These are phyloP conservation scores for Crotalaria pallida DNA, from an alignment of 306 rosid genomes.

Conservation along the genomic window DNA sequence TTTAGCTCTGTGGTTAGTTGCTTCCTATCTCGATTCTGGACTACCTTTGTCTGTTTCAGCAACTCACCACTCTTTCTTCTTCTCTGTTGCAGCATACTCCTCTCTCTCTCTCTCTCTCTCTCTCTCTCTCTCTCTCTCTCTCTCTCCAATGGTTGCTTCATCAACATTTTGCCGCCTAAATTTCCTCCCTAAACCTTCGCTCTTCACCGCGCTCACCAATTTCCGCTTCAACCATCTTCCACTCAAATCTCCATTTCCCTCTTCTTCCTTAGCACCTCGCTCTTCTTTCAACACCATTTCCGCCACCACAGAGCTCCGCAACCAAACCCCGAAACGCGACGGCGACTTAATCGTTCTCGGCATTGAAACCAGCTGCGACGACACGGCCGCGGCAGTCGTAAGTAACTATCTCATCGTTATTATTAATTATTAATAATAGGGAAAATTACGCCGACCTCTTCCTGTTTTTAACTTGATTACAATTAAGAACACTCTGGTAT, in stretches of 20 bases:
- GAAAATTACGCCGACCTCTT: no score
- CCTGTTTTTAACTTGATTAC: no score
- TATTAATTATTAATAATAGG: no score
- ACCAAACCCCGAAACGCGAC: constrained; percentile 22
- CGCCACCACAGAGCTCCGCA: neutral
- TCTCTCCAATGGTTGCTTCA: constrained; percentile 43
- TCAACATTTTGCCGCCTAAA: constrained; percentile 64
- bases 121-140: neutral
- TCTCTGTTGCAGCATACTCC: no score
- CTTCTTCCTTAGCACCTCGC: neutral
- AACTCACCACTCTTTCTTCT: no score
- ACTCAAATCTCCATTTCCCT: neutral
- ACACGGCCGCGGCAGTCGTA: constrained; percentile 93
- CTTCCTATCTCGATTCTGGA: no score
- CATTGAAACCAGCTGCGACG: constrained; percentile 97
- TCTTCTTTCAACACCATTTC: constrained; percentile 9
- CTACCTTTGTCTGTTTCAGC: no score
- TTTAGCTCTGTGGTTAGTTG: no score
- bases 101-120: no score
- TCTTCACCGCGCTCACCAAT: constrained; percentile 27
- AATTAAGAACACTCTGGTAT: no score
- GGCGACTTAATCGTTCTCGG: constrained; percentile 63
- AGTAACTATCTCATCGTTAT: neutral
- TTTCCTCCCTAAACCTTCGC: constrained; percentile 48
- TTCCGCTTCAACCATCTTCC: constrained; percentile 21